A percentile compares a stretch with the other conserved stretches of the same genome.
phyloP scores from a whole-genome alignment of 345 rosid species.

The Arabidopsis arenosa region DNA sequence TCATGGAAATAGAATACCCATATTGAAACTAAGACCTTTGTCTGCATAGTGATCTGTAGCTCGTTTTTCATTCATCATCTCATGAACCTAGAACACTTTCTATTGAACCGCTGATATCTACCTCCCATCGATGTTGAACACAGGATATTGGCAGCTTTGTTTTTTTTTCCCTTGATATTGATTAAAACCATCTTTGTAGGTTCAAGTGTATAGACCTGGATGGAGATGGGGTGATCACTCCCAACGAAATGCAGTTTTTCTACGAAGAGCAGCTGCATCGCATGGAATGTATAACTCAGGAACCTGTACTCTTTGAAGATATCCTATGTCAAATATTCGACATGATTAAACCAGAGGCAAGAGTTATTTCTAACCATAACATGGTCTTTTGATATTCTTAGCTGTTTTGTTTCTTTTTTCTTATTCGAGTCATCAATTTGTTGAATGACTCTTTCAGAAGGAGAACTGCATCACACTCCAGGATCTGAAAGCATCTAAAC shows the following conservation, averaged over 20 bases:
- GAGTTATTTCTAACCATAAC: neutral
- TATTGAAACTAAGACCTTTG: neutral
- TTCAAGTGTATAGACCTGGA: constrained; percentile 91
- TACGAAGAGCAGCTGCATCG: constrained; percentile 92
- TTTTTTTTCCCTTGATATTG: neutral
- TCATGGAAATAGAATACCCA: neutral
- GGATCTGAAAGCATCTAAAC: constrained; percentile 71
- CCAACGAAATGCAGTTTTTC: constrained; percentile 88
- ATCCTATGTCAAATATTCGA: constrained; percentile 87
- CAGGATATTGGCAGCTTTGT: neutral
- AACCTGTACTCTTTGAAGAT: constrained; percentile 80
- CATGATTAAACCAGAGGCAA: constrained; percentile 84
- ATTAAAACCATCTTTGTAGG: constrained; percentile 51
- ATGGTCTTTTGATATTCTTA: neutral
- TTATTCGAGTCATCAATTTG: neutral
- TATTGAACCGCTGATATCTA: constrained; percentile 3
- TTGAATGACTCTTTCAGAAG: constrained; percentile 34
- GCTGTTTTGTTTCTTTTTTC: neutral
- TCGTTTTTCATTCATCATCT: neutral
- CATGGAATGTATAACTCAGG: constrained; percentile 82
- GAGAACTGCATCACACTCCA: constrained; percentile 68
- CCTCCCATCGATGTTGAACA: constrained; percentile 17
- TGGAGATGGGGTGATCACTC: constrained; percentile 79
- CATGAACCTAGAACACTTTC: neutral
- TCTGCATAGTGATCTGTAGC: neutral